Evolutionary conservation across 768 basidiomycete species (phyloP).

Genomic region (Lanmaoa rubissima): DNA sequence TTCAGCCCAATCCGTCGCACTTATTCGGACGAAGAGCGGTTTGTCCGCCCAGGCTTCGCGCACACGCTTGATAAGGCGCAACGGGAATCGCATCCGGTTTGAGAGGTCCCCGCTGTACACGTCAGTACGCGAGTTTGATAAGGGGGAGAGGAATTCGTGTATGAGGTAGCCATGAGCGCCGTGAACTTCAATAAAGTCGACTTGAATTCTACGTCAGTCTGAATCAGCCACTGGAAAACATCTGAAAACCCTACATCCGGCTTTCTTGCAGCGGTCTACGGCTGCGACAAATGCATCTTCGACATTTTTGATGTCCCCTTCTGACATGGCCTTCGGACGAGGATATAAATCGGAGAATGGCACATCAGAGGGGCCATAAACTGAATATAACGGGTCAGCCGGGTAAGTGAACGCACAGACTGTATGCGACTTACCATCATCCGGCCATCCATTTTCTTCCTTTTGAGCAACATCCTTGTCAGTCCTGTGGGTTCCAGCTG

Average conservation of each 20-base stretch:
- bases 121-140: constrained; percentile 73
- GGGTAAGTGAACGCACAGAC: background rate
- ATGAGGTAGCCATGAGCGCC: constrained; percentile 66
- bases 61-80: constrained; percentile 52
- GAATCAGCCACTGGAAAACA: background rate
- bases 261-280: constrained; percentile 50
- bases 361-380: constrained; percentile 59
- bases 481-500: constrained; percentile 31
- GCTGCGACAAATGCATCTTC: constrained; percentile 61
- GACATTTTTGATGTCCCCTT: constrained; percentile 51
- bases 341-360: constrained; percentile 53
- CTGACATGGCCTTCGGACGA: constrained; percentile 56
- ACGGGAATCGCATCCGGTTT: constrained; percentile 68
- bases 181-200: constrained; percentile 73
- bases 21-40: constrained; percentile 72
- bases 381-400: constrained; percentile 33
- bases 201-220: constrained; percentile 32
- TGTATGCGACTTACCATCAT: constrained; percentile 43
- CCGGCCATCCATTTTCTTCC: constrained; percentile 70
- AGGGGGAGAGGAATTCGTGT: constrained; percentile 66
- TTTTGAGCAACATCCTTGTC: constrained; percentile 38
- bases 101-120: constrained; percentile 69
- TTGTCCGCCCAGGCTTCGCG: constrained; percentile 58
- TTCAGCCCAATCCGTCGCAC: constrained; percentile 66
- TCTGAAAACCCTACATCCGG: constrained; percentile 51